Evolutionary conservation across 495 filamentous ascomycete species (phyloP), one percentile per base, ranked within the genome.

Genomic region (Viridothelium virens): DNA sequence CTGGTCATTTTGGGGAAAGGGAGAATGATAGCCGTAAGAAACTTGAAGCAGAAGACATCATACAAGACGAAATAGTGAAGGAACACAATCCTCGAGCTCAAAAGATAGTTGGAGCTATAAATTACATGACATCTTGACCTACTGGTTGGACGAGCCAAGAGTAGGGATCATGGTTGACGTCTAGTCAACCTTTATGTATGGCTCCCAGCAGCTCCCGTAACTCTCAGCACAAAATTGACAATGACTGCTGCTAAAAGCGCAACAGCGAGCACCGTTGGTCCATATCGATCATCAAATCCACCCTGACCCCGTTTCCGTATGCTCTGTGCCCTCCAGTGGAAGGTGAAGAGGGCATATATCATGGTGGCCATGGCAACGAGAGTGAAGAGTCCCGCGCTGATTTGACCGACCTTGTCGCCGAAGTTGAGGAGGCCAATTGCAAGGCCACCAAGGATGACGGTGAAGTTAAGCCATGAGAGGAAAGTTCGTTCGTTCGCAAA

Each of bases 401-500:
- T 96, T 73, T 92, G 90, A 65, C 92, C 92, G 61, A 94, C 84
- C 63, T 85, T 86, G 77, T 99, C 95, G 73, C 94, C 93, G 72
- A 99, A 99, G 83, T 99, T 99, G 68, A 99, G 84, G 67, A 99
- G 90, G 63, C 95, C 94, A 65, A 97, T 88, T 36, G 92, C 93
- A 62, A 99, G 86, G 63, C 93, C 92, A 72, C 94, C 94, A 50
- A 99, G 86, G 76, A 99, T 92, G 73, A 97, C 93, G 74, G 90
- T 94, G 84, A 97, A 97, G 82, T 97, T 97, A 71, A 99, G 89
- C 95, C 95, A 99, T 74, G 90, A 94, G 72, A 99, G 87, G 74
- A 97, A 99, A 48, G 94, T 99, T 63, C 94, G 92, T 81, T 99
- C 94, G 81, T 97, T 97, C 77, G 94, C 94, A 83, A 99, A 99